Evolutionary conservation across 805 yeast species (phyloP).

Genomic region (Metschnikowia rubicola): DNA sequence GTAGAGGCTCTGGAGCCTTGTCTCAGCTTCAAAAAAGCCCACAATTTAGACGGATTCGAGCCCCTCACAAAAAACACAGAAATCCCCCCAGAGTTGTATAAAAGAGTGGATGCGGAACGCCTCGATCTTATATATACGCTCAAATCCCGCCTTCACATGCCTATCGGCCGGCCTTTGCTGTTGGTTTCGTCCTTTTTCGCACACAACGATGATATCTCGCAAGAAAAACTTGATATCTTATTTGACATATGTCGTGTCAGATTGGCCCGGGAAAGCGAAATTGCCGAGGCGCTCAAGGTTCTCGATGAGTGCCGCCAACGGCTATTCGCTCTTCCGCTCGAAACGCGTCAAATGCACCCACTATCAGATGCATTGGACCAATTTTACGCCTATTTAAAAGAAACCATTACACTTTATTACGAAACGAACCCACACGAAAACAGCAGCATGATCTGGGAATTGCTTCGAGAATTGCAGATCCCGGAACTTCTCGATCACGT

Average conservation of each 20-base stretch:
- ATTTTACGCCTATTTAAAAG: slow-evolving; percentile 2
- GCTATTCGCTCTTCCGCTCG: slow-evolving; percentile 5
- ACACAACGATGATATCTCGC: background rate
- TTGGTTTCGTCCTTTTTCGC: slow-evolving; percentile 7
- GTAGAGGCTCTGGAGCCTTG: slow-evolving; percentile 9
- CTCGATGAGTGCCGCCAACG: slow-evolving; percentile 6
- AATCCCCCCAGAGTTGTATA: background rate
- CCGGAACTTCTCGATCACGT: slow-evolving; percentile 16
- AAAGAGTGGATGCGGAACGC: background rate
- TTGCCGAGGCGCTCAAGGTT: slow-evolving; percentile 7
- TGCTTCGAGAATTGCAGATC: slow-evolving; percentile 11
- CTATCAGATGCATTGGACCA: slow-evolving; percentile 3
- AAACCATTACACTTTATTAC: slow-evolving; percentile 1
- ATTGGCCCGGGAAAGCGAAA: background rate
- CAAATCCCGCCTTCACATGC: slow-evolving; percentile 1
- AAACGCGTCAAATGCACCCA: slow-evolving; percentile 6
- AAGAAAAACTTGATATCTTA: background rate
- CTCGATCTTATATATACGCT: slow-evolving; percentile 3
- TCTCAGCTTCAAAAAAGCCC: slow-evolving; percentile 1
- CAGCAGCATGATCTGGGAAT: slow-evolving; percentile 11
- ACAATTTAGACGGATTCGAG: slow-evolving; percentile 1
- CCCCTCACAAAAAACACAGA: slow-evolving; percentile 1
- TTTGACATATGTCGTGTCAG: background rate
- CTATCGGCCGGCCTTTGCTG: slow-evolving; percentile 2
- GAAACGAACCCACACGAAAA: slow-evolving; percentile 1